Conservation (phyloP, 805 yeast genomes). For the Yarrowia sp. region DNA sequence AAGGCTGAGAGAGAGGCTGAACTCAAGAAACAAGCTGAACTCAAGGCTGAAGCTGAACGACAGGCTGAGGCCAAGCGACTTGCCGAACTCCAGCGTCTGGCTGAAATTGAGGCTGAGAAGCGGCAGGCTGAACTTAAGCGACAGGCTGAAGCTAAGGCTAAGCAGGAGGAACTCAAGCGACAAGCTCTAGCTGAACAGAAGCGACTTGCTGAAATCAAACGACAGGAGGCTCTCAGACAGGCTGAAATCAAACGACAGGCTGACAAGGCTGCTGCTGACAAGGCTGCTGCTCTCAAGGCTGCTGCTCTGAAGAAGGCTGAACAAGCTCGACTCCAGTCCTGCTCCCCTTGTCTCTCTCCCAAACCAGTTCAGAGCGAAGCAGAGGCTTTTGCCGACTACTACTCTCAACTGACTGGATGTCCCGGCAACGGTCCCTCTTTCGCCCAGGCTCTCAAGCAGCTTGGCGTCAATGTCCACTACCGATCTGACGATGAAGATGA, state of each 20-base stretch:
- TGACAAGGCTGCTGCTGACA: background rate
- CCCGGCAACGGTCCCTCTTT: conserved; percentile 7
- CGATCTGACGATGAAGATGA: background rate
- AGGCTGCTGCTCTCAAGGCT: background rate
- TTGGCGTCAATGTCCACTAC: background rate
- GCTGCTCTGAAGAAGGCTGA: background rate
- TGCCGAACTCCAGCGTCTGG: background rate
- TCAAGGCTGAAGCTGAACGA: too few relatives aligned
- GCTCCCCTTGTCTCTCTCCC: background rate
- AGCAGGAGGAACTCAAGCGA: too few relatives aligned
- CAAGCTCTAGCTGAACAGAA: background rate
- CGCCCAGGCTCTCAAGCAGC: conserved; percentile 22
- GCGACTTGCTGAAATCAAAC: background rate
- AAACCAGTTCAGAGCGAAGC: background rate
- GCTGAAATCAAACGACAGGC: too few relatives aligned
- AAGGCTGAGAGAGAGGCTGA: too few relatives aligned
- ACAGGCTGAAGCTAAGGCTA: background rate
- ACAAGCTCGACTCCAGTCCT: too few relatives aligned
- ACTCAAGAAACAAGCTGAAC: too few relatives aligned
- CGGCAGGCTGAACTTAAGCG: background rate
- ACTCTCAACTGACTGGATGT: background rate
- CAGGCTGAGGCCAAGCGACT: background rate
- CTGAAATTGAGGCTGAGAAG: background rate
- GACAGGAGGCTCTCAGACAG: too few relatives aligned
- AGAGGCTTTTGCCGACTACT: background rate